Evolutionary conservation across 768 basidiomycete genomes (phyloP).

Genomic region (Russula sp.): DNA sequence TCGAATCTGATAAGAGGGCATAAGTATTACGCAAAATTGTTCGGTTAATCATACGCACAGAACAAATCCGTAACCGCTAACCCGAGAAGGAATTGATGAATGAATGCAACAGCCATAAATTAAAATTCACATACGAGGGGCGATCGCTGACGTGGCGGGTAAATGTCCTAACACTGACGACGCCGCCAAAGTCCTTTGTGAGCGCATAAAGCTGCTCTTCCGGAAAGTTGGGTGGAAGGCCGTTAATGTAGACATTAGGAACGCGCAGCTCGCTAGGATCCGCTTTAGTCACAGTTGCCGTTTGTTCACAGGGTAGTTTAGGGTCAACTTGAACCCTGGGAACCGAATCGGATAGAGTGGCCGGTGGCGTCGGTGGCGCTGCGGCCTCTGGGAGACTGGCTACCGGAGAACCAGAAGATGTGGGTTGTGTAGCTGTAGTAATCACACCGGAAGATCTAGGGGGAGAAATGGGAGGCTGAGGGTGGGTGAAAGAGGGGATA

Average conservation of each 20-base stretch:
- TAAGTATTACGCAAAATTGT: constrained; percentile 3
- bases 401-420: constrained; percentile 14
- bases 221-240: constrained; percentile 77
- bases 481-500: constrained; percentile 15
- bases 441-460: constrained; percentile 21
- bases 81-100: constrained; percentile 1
- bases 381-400: constrained; percentile 10
- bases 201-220: constrained; percentile 77
- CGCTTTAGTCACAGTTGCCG: constrained; percentile 13
- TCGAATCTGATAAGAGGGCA: constrained; percentile 52
- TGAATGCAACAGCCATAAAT: neutral
- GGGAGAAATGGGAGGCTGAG: constrained; percentile 31
- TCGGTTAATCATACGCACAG: constrained; percentile 49
- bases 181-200: constrained; percentile 64
- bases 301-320: neutral
- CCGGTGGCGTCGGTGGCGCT: constrained; percentile 11
- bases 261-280: constrained; percentile 37
- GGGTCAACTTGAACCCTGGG: constrained; percentile 22
- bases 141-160: constrained; percentile 78
- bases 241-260: constrained; percentile 87
- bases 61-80: constrained; percentile 76
- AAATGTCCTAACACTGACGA: constrained; percentile 79
- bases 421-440: constrained; percentile 21
- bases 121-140: constrained; percentile 44
- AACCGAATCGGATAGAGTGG: constrained; percentile 23